Conservation (phyloP, 371 early-diverging fungal species). For the Syncephalastrum sp. region DNA sequence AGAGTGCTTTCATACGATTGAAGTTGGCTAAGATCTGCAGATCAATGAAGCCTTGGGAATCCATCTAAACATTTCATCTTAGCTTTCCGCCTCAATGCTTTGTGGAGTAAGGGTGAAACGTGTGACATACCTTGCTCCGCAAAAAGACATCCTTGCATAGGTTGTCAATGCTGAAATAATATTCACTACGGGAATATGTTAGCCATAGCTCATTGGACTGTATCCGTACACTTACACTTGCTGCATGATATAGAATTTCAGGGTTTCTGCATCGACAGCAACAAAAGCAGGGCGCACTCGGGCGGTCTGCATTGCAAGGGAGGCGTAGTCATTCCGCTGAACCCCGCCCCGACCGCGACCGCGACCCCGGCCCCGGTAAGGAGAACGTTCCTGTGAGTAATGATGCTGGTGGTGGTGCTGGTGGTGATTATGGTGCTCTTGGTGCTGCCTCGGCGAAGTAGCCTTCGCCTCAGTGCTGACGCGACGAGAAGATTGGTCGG, state of each 20-base stretch:
- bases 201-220: neutral
- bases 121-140: slow-evolving; percentile 59
- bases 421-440: no score
- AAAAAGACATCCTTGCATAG: slow-evolving; percentile 92
- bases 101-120: neutral
- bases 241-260: slow-evolving; percentile 58
- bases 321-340: slow-evolving; percentile 23
- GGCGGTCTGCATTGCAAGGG: slow-evolving; percentile 11
- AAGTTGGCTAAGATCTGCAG: slow-evolving; percentile 77
- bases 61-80: slow-evolving; percentile 61
- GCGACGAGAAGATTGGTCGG: slow-evolving; percentile 6
- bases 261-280: slow-evolving; percentile 49
- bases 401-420: neutral
- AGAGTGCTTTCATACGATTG: slow-evolving; percentile 80
- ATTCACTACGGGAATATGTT: slow-evolving; percentile 53
- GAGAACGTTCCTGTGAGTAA: slow-evolving; percentile 1
- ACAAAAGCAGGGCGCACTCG: slow-evolving; percentile 44
- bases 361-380: slow-evolving; percentile 40
- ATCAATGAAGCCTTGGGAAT: slow-evolving; percentile 75
- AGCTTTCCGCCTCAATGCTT: neutral
- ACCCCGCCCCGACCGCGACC: slow-evolving; percentile 28
- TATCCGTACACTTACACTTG: slow-evolving; percentile 48
- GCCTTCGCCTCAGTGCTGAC: slow-evolving; percentile 6
- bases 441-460: neutral
- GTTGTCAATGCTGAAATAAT: slow-evolving; percentile 95